Conservation (phyloP, 306 rosid species). For the barrel medic (Medicago truncatula) region MtrunA17r5.0-ANR NC_053042.1:35717501-35718000, state of each 20-base stretch:
- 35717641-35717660: slow-evolving; percentile 83
- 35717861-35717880: slow-evolving; percentile 23
- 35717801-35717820: not conserved
- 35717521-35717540: slow-evolving; percentile 71
- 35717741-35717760: slow-evolving; percentile 14
- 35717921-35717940: not conserved
- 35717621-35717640: slow-evolving; percentile 88
- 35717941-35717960: slow-evolving; percentile 14
- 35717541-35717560: slow-evolving; percentile 60
- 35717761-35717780: slow-evolving; percentile 24
- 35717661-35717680: slow-evolving; percentile 80
- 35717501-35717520: slow-evolving; percentile 84
- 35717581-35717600: slow-evolving; percentile 81
- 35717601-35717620: slow-evolving; percentile 56
- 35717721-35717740: not conserved
- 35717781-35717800: slow-evolving; percentile 9
- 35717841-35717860: not conserved
- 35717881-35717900: not conserved
- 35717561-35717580: slow-evolving; percentile 71
- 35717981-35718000: slow-evolving; percentile 7
- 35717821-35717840: slow-evolving; percentile 6
- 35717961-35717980: slow-evolving; percentile 18
- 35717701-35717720: slow-evolving; percentile 61
- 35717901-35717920: not conserved
- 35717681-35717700: slow-evolving; percentile 62